phyloP scores from a whole-genome alignment of 2,329 filamentous ascomycete genomes.

The Xylariaceae sp. region DNA sequence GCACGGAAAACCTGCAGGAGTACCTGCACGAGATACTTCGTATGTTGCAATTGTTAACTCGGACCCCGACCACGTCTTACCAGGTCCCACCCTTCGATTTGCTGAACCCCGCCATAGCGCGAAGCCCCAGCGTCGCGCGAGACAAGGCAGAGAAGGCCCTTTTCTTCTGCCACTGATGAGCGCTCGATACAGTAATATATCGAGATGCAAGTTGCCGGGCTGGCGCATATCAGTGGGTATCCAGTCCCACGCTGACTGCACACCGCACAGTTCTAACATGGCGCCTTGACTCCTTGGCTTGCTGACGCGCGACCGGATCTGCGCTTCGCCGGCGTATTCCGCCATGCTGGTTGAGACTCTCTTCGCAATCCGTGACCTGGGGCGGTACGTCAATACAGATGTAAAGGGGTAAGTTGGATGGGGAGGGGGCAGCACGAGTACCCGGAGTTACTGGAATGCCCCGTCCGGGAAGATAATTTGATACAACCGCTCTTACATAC shows the following conservation, averaged over 20 bases:
- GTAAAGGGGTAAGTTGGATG: background rate
- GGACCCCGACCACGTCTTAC: background rate
- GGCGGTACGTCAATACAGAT: background rate
- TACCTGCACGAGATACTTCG: too few species aligned
- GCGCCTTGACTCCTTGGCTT: background rate
- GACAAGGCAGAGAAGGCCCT: conserved; percentile 1
- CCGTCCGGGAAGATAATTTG: conserved; percentile 13
- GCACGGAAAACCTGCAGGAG: too few species aligned
- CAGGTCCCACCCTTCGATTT: background rate
- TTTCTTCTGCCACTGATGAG: background rate
- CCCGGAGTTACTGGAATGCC: background rate
- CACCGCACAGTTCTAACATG: conserved; percentile 12
- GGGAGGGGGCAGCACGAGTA: background rate
- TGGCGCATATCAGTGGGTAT: conserved; percentile 5
- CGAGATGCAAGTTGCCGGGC: conserved; percentile 9
- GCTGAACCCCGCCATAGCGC: conserved; percentile 15
- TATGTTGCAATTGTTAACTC: too few species aligned
- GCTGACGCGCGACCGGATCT: conserved; percentile 19
- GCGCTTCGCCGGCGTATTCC: conserved; percentile 16
- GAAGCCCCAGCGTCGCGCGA: conserved; percentile 13
- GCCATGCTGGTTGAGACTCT: background rate
- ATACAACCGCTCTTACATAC: conserved; percentile 4
- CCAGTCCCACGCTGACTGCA: conserved; percentile 16
- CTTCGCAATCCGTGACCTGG: too few species aligned
- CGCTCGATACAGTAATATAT: conserved; percentile 13